These are phyloP conservation scores for Backusella liffmaniae DNA, from an alignment of 192 early-diverging fungal species.

Conservation along the genomic window DNA sequence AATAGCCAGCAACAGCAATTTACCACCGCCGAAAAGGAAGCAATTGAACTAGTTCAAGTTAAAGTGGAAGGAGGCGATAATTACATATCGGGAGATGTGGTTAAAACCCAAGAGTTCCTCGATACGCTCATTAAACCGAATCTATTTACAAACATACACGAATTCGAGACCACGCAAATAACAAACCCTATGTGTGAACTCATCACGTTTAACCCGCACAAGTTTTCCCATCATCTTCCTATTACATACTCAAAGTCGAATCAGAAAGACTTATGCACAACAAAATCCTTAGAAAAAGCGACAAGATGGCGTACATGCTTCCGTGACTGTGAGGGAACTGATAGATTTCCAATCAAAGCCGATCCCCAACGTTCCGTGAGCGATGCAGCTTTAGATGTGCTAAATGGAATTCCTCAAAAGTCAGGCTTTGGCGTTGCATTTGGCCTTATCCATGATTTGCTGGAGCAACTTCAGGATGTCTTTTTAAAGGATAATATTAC, in stretches of 20 bases:
- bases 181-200: neutral
- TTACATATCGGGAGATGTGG: neutral
- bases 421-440: slow-evolving; percentile 17
- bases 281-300: slow-evolving; percentile 6
- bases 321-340: slow-evolving; percentile 21
- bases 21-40: neutral
- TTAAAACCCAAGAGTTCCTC: slow-evolving; percentile 8
- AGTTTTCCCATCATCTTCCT: slow-evolving; percentile 10
- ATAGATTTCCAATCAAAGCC: slow-evolving; percentile 2
- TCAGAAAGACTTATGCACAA: neutral
- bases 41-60: neutral
- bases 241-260: neutral
- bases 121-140: slow-evolving; percentile 6
- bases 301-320: slow-evolving; percentile 22
- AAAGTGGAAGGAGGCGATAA: neutral
- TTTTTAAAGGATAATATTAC: neutral
- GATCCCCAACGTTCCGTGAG: neutral
- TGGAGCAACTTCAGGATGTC: slow-evolving; percentile 18
- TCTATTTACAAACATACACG: neutral
- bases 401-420: slow-evolving; percentile 5
- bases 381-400: slow-evolving; percentile 4
- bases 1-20: slow-evolving; percentile 3
- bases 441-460: slow-evolving; percentile 17
- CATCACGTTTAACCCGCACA: slow-evolving; percentile 10
- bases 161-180: neutral